These are phyloP conservation scores for Vanrija sp. DNA, from an alignment of 1,284 basidiomycete species.

Conservation along the genomic window DNA sequence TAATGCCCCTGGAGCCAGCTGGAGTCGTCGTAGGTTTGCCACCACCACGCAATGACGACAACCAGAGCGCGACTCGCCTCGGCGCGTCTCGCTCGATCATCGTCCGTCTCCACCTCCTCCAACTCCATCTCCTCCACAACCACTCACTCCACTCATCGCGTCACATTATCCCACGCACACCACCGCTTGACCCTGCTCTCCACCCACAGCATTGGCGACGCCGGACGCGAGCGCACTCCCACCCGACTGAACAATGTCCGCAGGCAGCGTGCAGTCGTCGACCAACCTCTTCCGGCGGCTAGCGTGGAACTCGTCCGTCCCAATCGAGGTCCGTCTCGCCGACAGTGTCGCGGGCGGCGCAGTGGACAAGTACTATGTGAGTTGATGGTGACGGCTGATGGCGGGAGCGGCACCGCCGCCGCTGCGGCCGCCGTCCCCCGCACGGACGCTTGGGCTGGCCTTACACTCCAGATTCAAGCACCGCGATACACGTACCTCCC, in stretches of 20 bases:
- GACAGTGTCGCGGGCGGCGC: constrained; percentile 28
- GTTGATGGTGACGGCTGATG: constrained; percentile 6
- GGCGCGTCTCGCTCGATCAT: too few species aligned
- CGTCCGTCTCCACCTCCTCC: too few species aligned
- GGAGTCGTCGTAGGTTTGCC: too few species aligned
- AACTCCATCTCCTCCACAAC: too few species aligned
- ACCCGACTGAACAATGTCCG: constrained; percentile 2
- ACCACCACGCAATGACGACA: too few species aligned
- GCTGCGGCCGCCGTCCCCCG: not conserved
- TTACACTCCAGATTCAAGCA: constrained; percentile 55
- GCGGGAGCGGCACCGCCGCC: too few species aligned
- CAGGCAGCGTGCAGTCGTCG: constrained; percentile 27
- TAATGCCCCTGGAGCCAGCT: too few species aligned
- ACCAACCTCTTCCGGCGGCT: constrained; percentile 44
- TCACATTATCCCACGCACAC: too few species aligned
- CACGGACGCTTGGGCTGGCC: not conserved
- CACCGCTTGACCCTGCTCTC: too few species aligned
- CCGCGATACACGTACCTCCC: constrained; percentile 87
- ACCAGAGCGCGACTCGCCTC: too few species aligned
- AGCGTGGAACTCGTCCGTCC: constrained; percentile 45
- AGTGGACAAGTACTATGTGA: constrained; percentile 44
- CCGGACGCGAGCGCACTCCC: not conserved
- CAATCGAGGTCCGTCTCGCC: constrained; percentile 39
- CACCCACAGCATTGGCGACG: too few species aligned
- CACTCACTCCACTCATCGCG: too few species aligned